A percentile compares a stretch with the other conserved stretches of the same genome.
Conservation (phyloP, 129 eudicot species). For the Ambrosia trifida region DNA sequence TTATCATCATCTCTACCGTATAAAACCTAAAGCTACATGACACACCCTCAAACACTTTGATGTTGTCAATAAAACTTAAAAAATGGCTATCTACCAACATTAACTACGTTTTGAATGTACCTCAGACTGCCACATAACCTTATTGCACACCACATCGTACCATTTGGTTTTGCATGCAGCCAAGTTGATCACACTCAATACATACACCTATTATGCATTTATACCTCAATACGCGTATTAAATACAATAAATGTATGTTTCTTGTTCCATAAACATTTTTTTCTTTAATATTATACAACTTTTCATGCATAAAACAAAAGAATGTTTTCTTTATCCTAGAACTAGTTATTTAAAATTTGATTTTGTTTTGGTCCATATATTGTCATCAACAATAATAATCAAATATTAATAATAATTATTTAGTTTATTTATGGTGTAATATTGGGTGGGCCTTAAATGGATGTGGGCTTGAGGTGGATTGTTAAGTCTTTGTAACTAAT, state of each 20-base stretch:
- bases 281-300: not conserved
- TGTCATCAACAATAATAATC: not conserved
- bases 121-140: constrained; percentile 6
- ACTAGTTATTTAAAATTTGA: not conserved
- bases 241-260: not conserved
- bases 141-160: constrained; percentile 11
- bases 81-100: constrained; percentile 6
- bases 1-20: no score
- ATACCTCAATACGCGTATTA: not conserved
- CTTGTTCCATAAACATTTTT: not conserved
- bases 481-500: constrained; percentile 9
- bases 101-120: constrained; percentile 13
- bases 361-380: not conserved
- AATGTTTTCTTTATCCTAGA: not conserved
- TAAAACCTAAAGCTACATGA: not conserved
- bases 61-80: not conserved
- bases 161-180: not conserved
- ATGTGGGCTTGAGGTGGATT: constrained; percentile 8
- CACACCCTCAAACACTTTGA: not conserved
- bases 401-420: not conserved
- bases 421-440: not conserved
- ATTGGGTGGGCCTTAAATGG: constrained; percentile 13
- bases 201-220: not conserved
- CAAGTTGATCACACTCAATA: not conserved
- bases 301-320: not conserved